Evolutionary conservation across 345 rosid genomes (phyloP).

Genomic region (Theobroma cacao): DNA sequence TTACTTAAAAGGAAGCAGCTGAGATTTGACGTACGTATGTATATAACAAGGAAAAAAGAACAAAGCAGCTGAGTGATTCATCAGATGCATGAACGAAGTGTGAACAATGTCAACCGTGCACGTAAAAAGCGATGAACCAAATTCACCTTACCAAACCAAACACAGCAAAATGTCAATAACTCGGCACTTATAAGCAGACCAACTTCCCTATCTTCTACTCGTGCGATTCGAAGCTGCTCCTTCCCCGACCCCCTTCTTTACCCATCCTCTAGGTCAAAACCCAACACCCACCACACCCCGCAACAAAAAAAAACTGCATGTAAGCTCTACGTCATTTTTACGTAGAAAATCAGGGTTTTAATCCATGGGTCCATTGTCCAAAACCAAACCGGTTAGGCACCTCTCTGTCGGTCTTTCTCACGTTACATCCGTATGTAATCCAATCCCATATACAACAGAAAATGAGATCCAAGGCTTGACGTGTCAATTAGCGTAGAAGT

Average conservation of each 20-base stretch:
- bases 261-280: conserved; percentile 18
- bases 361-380: neutral
- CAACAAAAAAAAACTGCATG: neutral
- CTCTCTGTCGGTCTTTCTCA: neutral
- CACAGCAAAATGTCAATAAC: neutral
- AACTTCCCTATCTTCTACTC: neutral
- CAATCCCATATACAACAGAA: neutral
- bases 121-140: neutral
- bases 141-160: neutral
- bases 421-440: neutral
- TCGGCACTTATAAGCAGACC: neutral
- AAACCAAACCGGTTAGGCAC: neutral
- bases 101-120: neutral
- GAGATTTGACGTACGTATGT: neutral
- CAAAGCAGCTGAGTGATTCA: too few relatives aligned
- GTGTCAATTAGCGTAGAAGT: conserved; percentile 15
- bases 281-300: neutral
- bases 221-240: conserved; percentile 20
- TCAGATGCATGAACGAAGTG: neutral
- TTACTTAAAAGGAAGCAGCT: neutral
- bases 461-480: conserved; percentile 4
- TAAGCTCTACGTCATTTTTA: conserved; percentile 31
- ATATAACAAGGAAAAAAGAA: neutral
- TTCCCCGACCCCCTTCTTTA: neutral
- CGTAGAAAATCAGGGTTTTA: conserved; percentile 2